Conservation (phyloP, 78 protist species). For the Speleostelium caveatum region DNA sequence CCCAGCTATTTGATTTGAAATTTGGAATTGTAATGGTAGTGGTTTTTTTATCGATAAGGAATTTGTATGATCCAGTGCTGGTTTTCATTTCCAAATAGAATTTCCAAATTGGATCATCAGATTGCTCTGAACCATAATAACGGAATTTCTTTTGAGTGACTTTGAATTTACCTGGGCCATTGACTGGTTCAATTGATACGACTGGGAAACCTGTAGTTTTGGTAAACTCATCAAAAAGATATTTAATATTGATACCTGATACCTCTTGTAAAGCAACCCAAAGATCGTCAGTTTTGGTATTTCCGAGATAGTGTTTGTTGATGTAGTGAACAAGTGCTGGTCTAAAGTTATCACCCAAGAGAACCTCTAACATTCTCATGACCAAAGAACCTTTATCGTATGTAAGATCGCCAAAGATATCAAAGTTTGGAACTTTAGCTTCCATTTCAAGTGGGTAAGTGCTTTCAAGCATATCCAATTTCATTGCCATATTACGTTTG, state of each 20-base stretch:
- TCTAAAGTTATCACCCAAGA: slow-evolving; percentile 87
- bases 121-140: not conserved
- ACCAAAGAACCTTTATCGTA: slow-evolving; percentile 88
- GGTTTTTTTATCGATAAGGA: slow-evolving; percentile 5
- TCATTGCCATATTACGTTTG: slow-evolving; percentile 72
- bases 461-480: slow-evolving; percentile 84
- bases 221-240: slow-evolving; percentile 26
- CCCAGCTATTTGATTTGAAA: slow-evolving; percentile 32
- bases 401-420: slow-evolving; percentile 93
- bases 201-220: slow-evolving; percentile 58
- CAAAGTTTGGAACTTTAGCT: slow-evolving; percentile 90
- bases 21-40: slow-evolving; percentile 1
- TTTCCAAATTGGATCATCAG: slow-evolving; percentile 17
- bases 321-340: slow-evolving; percentile 86
- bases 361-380: slow-evolving; percentile 88
- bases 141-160: slow-evolving; percentile 52
- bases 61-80: not conserved
- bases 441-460: slow-evolving; percentile 95
- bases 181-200: not conserved
- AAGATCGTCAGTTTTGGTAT: slow-evolving; percentile 90
- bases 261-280: slow-evolving; percentile 87
- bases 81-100: slow-evolving; percentile 6
- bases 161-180: slow-evolving; percentile 6
- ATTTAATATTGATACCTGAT: slow-evolving; percentile 25
- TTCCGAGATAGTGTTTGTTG: slow-evolving; percentile 75